phyloP scores from a whole-genome alignment of 306 rosid genomes.

The Pyrus pyrifolia region DNA sequence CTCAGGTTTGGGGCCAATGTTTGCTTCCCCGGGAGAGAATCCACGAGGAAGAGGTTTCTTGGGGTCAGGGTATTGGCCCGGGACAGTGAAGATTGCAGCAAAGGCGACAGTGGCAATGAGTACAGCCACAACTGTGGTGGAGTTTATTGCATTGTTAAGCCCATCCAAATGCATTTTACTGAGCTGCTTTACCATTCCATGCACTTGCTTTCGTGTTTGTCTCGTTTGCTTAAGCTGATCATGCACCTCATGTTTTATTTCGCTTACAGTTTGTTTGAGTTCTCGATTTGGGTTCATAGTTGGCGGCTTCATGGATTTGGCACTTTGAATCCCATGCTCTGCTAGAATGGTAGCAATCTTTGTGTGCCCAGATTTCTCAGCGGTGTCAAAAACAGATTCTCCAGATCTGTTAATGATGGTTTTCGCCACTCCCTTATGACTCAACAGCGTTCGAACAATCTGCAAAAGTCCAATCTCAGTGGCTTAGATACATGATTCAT shows the following conservation, averaged over 20 bases:
- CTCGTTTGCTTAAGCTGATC: slow-evolving; percentile 73
- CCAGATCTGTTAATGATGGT: slow-evolving; percentile 46
- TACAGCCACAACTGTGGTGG: slow-evolving; percentile 70
- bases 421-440: slow-evolving; percentile 34
- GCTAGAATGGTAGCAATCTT: slow-evolving; percentile 36
- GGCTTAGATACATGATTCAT: not conserved
- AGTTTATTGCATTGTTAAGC: slow-evolving; percentile 75
- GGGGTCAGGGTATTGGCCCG: slow-evolving; percentile 49
- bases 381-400: slow-evolving; percentile 66
- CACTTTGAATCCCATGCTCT: slow-evolving; percentile 49
- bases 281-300: slow-evolving; percentile 39
- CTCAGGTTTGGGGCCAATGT: slow-evolving; percentile 34
- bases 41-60: not conserved
- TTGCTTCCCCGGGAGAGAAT: slow-evolving; percentile 50
- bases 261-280: slow-evolving; percentile 68
- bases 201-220: slow-evolving; percentile 54
- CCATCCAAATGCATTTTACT: slow-evolving; percentile 75
- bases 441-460: slow-evolving; percentile 53
- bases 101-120: slow-evolving; percentile 80
- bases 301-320: slow-evolving; percentile 45
- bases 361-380: slow-evolving; percentile 40
- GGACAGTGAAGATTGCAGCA: slow-evolving; percentile 68
- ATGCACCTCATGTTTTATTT: slow-evolving; percentile 68
- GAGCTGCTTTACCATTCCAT: slow-evolving; percentile 55
- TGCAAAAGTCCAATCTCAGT: slow-evolving; percentile 18